Base-by-base conservation (phyloP, 352 stramenopile genomes). In the Pythium volutum region DNA sequence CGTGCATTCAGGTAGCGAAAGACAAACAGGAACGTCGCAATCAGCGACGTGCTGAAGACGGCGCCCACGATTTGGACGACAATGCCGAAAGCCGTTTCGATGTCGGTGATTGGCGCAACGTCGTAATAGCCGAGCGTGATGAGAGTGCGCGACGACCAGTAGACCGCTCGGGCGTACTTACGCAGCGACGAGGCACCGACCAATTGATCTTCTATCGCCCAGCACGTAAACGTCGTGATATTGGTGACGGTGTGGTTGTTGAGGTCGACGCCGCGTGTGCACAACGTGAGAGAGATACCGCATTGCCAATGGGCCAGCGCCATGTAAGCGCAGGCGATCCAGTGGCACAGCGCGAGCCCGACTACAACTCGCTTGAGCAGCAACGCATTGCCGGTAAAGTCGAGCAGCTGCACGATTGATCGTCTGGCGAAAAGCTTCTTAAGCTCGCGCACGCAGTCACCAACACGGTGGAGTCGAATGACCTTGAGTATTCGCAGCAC, bases 1-100 rank as follows among this genome's bases (percentile, higher is more conserved):
- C 75, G 66, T 3, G 67, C 73, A 34, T 81, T 84, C 14, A 79
- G 70, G 43, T 88, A 77, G 7, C 79, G 67, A 34, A 91, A 88
- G 26, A 91, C 82, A 52, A 91, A 91, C 16, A 88, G 59, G 22
- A 85, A 91, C 0, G 78, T 88, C 23, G 82, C 78, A 8, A 91
- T 68, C n/a, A 88, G 67, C 5, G 77, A 76, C 3, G 80, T 89
- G 27, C 68, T 86, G 69, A 88, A 88, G 14, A 89, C 69, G 14
- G 77, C 79, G n/a, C 80, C 75, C 6, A 80, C 29, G n/a, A 91
- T 69, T 58, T 88, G 79, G 3, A 77, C 74, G 20, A 83, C 36
- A 41, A 89, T 84, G 0, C 56, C 79, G 48, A 81, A 89, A 0
- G 75, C 11, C 5, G 79, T 89, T 61, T 91, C 79, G 14, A 64